These are phyloP conservation scores for Chenopodium berlandieri DNA, from an alignment of 148 eudicot genomes.

Conservation along the genomic window DNA sequence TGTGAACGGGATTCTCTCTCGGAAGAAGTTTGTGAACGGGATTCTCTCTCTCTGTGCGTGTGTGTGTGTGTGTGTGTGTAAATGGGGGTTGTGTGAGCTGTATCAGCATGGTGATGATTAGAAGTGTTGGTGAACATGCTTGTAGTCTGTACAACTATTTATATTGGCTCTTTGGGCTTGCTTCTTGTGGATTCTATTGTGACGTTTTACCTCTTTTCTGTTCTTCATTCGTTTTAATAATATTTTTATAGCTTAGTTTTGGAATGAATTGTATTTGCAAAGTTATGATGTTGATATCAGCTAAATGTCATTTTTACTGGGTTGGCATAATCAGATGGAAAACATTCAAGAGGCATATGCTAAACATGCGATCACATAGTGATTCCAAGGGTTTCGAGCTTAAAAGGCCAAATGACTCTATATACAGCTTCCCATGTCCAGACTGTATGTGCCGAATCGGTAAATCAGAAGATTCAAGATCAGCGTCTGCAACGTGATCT, in stretches of 20 bases:
- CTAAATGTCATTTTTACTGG: conserved; percentile 7
- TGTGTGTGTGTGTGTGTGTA: not conserved
- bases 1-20: not conserved
- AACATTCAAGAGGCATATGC: conserved; percentile 82
- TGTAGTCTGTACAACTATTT: not conserved
- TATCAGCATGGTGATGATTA: not conserved
- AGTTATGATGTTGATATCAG: not conserved
- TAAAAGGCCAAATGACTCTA: conserved; percentile 81
- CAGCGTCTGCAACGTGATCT: conserved; percentile 50
- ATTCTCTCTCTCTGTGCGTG: too few species aligned
- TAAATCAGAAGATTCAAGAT: conserved; percentile 60
- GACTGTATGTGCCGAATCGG: conserved; percentile 87
- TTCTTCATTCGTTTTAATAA: too few species aligned
- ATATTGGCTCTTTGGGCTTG: not conserved
- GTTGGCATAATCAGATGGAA: conserved; percentile 51
- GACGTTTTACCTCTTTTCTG: not conserved
- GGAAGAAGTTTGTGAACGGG: too few species aligned
- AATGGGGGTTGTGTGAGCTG: not conserved
- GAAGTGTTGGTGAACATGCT: not conserved
- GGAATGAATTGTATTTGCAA: not conserved
- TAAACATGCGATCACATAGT: conserved; percentile 78
- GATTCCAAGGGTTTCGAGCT: conserved; percentile 85
- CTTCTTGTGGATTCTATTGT: not conserved
- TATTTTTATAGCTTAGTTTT: too few species aligned
- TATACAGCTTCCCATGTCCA: conserved; percentile 91